Evolutionary conservation across 176 grass and related monocot genomes (phyloP).

Genomic region (Paspalum vaginatum): DNA sequence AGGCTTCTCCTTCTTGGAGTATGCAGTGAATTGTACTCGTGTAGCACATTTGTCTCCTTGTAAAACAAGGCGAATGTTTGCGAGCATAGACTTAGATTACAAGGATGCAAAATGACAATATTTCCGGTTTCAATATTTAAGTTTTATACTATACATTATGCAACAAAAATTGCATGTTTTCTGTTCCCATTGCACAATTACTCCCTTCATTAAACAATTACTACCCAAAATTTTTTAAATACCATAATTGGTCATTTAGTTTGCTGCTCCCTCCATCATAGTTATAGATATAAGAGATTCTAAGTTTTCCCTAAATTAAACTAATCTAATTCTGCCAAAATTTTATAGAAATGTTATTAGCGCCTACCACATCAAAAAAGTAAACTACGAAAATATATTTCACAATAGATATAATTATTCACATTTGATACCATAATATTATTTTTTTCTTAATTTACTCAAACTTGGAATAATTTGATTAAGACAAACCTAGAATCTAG

Average conservation of each 20-base stretch:
- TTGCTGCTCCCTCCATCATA: not conserved
- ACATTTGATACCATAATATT: too few relatives aligned
- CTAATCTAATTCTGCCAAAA: too few relatives aligned
- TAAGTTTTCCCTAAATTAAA: too few relatives aligned
- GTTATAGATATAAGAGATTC: too few relatives aligned
- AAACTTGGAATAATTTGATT: too few relatives aligned
- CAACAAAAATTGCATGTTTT: not conserved
- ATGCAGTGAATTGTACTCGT: not conserved
- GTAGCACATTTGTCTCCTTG: slow-evolving; percentile 5
- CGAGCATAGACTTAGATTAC: not conserved
- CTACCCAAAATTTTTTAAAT: not conserved
- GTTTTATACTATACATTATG: not conserved
- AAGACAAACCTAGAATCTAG: too few relatives aligned
- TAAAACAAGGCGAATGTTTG: slow-evolving; percentile 4
- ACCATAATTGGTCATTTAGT: not conserved
- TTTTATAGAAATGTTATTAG: too few relatives aligned
- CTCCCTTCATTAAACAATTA: not conserved
- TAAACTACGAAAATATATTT: too few relatives aligned
- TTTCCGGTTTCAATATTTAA: not conserved
- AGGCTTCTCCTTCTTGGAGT: slow-evolving; percentile 12
- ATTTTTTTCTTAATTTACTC: too few relatives aligned
- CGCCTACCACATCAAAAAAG: too few relatives aligned
- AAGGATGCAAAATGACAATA: not conserved
- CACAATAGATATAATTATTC: too few relatives aligned
- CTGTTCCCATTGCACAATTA: not conserved